Evolutionary conservation across 345 rosid genomes (phyloP), one percentile per base, ranked within the genome.

Genomic region (Fremontodendron californicum): DNA sequence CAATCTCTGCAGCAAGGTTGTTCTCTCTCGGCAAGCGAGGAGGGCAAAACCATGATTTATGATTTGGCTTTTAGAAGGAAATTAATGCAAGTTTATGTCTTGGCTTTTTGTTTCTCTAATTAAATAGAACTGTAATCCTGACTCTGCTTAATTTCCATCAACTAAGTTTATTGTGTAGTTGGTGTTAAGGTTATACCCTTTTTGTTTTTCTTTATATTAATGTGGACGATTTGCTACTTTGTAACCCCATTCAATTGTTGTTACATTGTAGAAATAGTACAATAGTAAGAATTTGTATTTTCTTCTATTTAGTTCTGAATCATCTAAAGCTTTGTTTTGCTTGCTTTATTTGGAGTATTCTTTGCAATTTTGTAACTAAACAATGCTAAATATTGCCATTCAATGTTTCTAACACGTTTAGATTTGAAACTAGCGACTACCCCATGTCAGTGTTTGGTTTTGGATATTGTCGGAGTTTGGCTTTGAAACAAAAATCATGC

Each of bases 241-340:
- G 82, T 77, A 77, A 65, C 82, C 83, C 82, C 61, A 40, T 71
- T 52, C 45, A 67, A 78, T 63, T 65, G 33, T n/a, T 77, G 74
- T 78, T 76, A 70, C 78, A 37, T 77, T 57, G 66, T 74, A 69
- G 81, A 78, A 80, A 78, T 77, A 66, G 46, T 72, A 58, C 49
- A 42, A 52, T 55, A 75, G 13, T 73, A 68, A 78, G 29, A 71
- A 10, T 71, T 49, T 71, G 29, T 71, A 31, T 51, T 33, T 18
- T 48, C 25, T 48, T 27, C 8, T 25, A 2, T 66, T 1, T 66
- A 21, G 33, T 23, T 68, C 33, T 23, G 10, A 43, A 43, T 29
- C 21, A 45, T 48, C 16, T n/a, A 10, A 40, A 35, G 12, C 69
- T 37, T 16, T 35, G 23, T 35, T 6, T 35, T 63, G 23, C 69